Base-by-base conservation (phyloP, 208 protist species). In the Trypanosoma melophagium region DNA sequence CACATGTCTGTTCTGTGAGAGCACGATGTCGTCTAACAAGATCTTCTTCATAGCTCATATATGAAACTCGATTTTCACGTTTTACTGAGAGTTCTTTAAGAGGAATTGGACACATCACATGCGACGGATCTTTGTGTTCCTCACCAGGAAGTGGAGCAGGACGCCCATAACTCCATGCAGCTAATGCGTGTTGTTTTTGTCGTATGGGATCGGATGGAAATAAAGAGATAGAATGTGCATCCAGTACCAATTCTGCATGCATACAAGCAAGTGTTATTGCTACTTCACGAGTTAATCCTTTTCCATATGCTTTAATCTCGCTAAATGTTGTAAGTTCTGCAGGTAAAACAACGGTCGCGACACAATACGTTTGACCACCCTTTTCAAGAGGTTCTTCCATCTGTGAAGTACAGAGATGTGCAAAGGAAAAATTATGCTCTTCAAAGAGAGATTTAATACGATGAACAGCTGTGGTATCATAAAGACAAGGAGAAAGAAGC, bases 181-280 rank as follows among this genome's bases (percentile, higher is more conserved):
- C 74, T 28, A 82, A 57, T 0, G 86, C 86, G 60, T 96, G 91
- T 53, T 66, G 53, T 50, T 85, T 84, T 69, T 96, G 91, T 41
- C 50, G 74, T 31, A 19, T 65, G 3, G 69, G 53, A 60, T 96
- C 86, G 5, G 76, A 61, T 4, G 84, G 81, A 63, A 89, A 94
- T 8, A 96, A 52, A 44, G 71, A 28, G 13, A 92, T 79, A 51
- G 54, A 54, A 41, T 90, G 64, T 17, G 78, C 74, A 73, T 96
- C 91, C 3, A 96, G 63, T 3, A 92, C 57, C n/a, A 96, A 79
- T 59, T 96, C 91, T 0, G 88, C 88, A 63, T 96, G 91, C 91
- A 96, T 96, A 72, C 81, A 86, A 19, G 88, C 88, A 0, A 96
- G 79, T 66, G 71, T 64, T 24, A 92, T 75, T 16, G 91, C 81